These are phyloP conservation scores for Myriosclerotinia curreyana DNA, from an alignment of 2,329 filamentous ascomycete species.

Conservation along the genomic window DNA sequence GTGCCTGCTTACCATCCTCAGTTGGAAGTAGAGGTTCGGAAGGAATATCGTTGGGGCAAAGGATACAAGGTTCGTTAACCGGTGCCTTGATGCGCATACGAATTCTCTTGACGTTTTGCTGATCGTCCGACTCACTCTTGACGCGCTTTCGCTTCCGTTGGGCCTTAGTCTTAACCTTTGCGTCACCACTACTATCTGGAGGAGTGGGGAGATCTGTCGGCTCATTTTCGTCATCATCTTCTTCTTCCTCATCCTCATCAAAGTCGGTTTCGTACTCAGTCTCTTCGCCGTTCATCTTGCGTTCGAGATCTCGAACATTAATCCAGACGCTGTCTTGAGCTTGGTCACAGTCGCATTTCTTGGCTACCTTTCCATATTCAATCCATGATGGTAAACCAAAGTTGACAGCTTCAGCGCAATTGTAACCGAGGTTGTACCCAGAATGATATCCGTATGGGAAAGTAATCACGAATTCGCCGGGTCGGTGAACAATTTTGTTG, in stretches of 20 bases:
- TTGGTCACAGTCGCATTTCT: constrained; percentile 92
- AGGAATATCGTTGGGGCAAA: constrained; percentile 88
- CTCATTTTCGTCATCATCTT: constrained; percentile 60
- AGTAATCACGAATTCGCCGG: constrained; percentile 96
- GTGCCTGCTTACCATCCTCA: constrained; percentile 81
- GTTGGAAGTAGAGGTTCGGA: constrained; percentile 81
- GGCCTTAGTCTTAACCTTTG: constrained; percentile 55
- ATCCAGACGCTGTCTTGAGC: constrained; percentile 98
- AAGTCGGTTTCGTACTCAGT: constrained; percentile 80
- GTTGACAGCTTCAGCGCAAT: constrained; percentile 98
- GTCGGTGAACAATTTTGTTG: constrained; percentile 92
- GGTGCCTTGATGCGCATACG: constrained; percentile 68
- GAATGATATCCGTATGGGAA: constrained; percentile 99
- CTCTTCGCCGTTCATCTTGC: constrained; percentile 85
- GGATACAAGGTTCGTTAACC: constrained; percentile 75
- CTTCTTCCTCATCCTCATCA: constrained; percentile 65
- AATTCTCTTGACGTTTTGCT: constrained; percentile 64
- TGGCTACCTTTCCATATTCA: constrained; percentile 90
- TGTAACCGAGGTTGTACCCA: constrained; percentile 96
- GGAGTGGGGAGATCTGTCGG: constrained; percentile 73
- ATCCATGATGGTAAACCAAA: constrained; percentile 96
- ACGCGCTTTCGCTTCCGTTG: constrained; percentile 66
- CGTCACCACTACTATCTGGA: constrained; percentile 65
- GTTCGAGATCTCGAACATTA: constrained; percentile 92
- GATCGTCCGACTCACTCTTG: constrained; percentile 43